Conservation (phyloP, 1,284 basidiomycete genomes). For the Cutaneotrichosporon dermatis region DNA sequence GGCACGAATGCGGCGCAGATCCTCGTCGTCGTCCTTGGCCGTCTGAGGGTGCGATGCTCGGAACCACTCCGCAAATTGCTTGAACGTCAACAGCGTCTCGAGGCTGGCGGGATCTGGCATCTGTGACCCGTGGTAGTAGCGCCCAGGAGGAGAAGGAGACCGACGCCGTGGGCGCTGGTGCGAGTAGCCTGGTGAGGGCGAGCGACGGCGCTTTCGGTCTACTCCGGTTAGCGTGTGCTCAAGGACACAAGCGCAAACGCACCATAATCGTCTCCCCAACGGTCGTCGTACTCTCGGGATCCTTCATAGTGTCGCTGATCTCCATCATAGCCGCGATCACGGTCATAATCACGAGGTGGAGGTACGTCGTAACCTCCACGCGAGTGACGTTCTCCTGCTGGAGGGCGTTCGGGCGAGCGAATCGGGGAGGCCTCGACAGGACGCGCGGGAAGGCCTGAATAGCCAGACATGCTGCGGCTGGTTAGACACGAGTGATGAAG, state of each 20-base stretch:
- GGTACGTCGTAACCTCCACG: constrained; percentile 1
- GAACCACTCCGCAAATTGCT: constrained; percentile 88
- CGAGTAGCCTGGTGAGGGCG: constrained; percentile 71
- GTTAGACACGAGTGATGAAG: too few relatives aligned
- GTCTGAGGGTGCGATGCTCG: constrained; percentile 71
- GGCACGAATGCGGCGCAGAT: constrained; percentile 27
- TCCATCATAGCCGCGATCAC: constrained; percentile 1
- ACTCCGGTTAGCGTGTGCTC: neutral
- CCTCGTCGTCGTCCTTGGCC: constrained; percentile 50
- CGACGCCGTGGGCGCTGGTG: constrained; percentile 30
- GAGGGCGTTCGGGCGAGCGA: constrained; percentile 1
- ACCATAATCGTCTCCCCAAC: constrained; percentile 42
- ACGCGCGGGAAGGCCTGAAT: neutral
- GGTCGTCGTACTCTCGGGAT: constrained; percentile 16
- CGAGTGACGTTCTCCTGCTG: neutral
- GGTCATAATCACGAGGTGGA: neutral
- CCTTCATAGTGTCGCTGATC: neutral
- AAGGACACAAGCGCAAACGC: neutral
- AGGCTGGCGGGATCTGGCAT: constrained; percentile 68
- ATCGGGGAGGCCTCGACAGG: constrained; percentile 1
- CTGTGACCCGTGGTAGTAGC: constrained; percentile 4
- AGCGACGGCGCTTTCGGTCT: constrained; percentile 72
- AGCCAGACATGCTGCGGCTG: neutral
- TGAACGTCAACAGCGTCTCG: constrained; percentile 72
- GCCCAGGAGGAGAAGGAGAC: constrained; percentile 30